A percentile compares a stretch with the other conserved stretches of the same genome.
These are phyloP conservation scores for Fraxinus excelsior DNA, from an alignment of 257 asterid species.

Conservation along the genomic window DNA sequence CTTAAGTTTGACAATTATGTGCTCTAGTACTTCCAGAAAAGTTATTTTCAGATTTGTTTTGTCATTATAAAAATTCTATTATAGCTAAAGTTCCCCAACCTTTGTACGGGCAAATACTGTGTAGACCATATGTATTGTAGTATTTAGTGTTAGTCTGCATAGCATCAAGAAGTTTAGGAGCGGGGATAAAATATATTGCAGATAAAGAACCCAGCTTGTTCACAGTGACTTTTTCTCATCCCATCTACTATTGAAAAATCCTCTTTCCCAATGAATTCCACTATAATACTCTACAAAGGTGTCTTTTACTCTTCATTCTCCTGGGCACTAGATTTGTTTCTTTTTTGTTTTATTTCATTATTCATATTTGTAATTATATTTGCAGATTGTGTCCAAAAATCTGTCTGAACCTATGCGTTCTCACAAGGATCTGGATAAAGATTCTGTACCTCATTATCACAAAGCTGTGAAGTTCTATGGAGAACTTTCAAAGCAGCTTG, in stretches of 20 bases:
- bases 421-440: slow-evolving; percentile 97
- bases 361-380: slow-evolving; percentile 19
- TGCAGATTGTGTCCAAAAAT: slow-evolving; percentile 85
- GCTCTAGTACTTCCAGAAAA: not conserved
- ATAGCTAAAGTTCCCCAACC: not conserved
- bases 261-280: not conserved
- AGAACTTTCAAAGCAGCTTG: slow-evolving; percentile 84
- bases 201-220: not conserved
- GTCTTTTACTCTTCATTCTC: not conserved
- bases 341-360: slow-evolving; percentile 21
- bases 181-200: not conserved
- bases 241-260: not conserved
- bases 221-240: not conserved
- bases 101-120: not conserved
- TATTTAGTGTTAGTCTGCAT: not conserved
- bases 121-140: not conserved
- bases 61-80: not conserved
- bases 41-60: slow-evolving; percentile 13
- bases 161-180: slow-evolving; percentile 11
- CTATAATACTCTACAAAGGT: not conserved
- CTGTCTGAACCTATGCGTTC: slow-evolving; percentile 95
- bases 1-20: slow-evolving; percentile 5
- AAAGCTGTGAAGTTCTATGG: slow-evolving; percentile 93
- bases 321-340: slow-evolving; percentile 1
- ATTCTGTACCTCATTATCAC: slow-evolving; percentile 84